phyloP scores from a whole-genome alignment of 2,329 filamentous ascomycete genomes.

The Clonostachys solani region DNA sequence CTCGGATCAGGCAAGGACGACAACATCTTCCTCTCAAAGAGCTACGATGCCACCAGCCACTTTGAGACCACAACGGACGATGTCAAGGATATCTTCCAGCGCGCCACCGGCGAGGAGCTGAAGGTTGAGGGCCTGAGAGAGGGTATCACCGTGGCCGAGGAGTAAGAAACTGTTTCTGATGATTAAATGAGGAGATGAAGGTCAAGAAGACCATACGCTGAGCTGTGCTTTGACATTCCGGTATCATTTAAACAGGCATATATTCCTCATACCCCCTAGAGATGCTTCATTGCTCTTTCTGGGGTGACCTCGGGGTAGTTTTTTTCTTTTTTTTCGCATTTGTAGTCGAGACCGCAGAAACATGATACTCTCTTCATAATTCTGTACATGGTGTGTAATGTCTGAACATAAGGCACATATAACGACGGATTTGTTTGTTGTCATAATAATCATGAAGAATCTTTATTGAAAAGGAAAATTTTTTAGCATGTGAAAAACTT shows the following conservation, averaged over 20 bases:
- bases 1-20: constrained; percentile 76
- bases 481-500: too few relatives aligned
- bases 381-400: too few relatives aligned
- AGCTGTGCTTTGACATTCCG: too few relatives aligned
- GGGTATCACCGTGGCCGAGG: constrained; percentile 65
- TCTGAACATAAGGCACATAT: not conserved
- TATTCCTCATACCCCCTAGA: too few relatives aligned
- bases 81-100: constrained; percentile 87
- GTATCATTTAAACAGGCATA: too few relatives aligned
- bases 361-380: too few relatives aligned
- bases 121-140: constrained; percentile 85
- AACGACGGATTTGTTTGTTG: not conserved
- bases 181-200: too few relatives aligned
- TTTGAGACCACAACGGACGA: constrained; percentile 92
- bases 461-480: not conserved
- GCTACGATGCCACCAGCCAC: constrained; percentile 96
- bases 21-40: constrained; percentile 97
- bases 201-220: too few relatives aligned
- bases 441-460: constrained; percentile 4
- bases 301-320: too few relatives aligned
- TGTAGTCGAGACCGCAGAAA: too few relatives aligned
- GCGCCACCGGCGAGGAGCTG: constrained; percentile 79
- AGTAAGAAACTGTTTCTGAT: constrained; percentile 35
- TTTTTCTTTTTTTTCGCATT: too few relatives aligned
- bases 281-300: too few relatives aligned